Base-by-base conservation (phyloP, 192 early-diverging fungal genomes). In the Phlyctochytrium bullatum region DNA sequence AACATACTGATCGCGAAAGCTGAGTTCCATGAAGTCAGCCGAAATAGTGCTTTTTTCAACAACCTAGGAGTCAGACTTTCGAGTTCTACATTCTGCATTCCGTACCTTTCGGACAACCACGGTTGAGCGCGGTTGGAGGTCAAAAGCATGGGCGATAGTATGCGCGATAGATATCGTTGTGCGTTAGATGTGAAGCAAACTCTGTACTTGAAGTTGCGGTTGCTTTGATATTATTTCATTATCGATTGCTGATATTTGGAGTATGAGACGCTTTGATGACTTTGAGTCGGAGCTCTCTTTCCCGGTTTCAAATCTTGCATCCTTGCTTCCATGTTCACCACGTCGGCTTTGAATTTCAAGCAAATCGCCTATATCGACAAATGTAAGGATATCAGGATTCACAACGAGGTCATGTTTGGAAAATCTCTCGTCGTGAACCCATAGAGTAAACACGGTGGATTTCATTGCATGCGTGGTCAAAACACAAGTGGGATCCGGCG, bases 1-100 rank as follows among this genome's bases (percentile, higher is more conserved):
- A 25, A 98, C 79, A 69, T 96, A 96, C 65, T 97, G 95, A 67
- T 96, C 92, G 31, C 88, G 82, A 62, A 98, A 93, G 2, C 83
- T 73, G 24, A 98, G 75, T 66, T 96, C 96, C 17, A 98, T 76
- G 76, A 91, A 90, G 53, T 90, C 88, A 2, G 92, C 87, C 2
- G 86, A 77, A 17, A 93, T 86, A 4, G 72, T 59, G 28, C 80
- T 80, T 57, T 80, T 77, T 50, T 93, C 89, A 50, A 92, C 78
- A 84, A 93, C 23, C 0, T 47, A 35, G 25, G 33, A 52, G 34
- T 36, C 35, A 28, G 63, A 25, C 58, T 54, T 1, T 14, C 35
- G 65, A 47, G 36, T 23, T 50, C 14, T 1, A 36, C 4, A 47
- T 17, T 6, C n/a, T 0, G 10, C 24, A 66, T 57, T n/a, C n/a